Base-by-base conservation (phyloP, 345 rosid genomes). In the Turritis glabra region DNA sequence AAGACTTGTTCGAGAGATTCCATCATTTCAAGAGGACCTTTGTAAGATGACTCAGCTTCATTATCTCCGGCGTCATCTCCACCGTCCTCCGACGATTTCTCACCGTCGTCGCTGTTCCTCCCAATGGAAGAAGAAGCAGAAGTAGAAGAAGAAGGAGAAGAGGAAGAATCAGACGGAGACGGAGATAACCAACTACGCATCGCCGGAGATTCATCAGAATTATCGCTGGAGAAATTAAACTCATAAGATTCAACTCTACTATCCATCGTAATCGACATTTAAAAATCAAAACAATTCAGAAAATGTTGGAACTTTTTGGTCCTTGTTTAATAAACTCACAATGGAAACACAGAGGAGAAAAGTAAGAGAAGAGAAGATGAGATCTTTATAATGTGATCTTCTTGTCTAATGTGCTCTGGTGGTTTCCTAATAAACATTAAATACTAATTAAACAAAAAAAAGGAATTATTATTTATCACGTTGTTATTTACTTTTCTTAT, bases 21-120 rank as follows among this genome's bases (percentile, higher is more conserved):
- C 90, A 86, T 81, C 82, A 84, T 63, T 35, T 81, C 83, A 54
- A 86, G 71, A 35, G 87, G 78, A 6, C 87, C 82, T 21, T 84
- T 85, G 60, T 82, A 88, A 8, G 80, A 63, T 55, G 90, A 88
- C 82, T 90, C 85, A 8, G 82, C 90, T 77, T 88, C 96, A 77
- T 77, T 77, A 19, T 83, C 88, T 64, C 52, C 71, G 50, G 69
- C 80, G 23, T 65, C 75, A 23, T 56, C 79, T 27, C 64, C 87
- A 8, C 74, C 88, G 12, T 70, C 84, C 48, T 82, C 77, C 12
- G 84, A 75, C 0, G 65, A 64, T 13, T 74, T 74, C 0, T 9
- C 60, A n/a, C 9, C 50, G 5, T 69, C 85, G 67, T 85, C 92
- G 52, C 92, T 88, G 35, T 86, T 78, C 69, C 55, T 85, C 14